These are phyloP conservation scores for Nannochloris sp. DNA, from an alignment of 139 green algal species.

Conservation along the genomic window DNA sequence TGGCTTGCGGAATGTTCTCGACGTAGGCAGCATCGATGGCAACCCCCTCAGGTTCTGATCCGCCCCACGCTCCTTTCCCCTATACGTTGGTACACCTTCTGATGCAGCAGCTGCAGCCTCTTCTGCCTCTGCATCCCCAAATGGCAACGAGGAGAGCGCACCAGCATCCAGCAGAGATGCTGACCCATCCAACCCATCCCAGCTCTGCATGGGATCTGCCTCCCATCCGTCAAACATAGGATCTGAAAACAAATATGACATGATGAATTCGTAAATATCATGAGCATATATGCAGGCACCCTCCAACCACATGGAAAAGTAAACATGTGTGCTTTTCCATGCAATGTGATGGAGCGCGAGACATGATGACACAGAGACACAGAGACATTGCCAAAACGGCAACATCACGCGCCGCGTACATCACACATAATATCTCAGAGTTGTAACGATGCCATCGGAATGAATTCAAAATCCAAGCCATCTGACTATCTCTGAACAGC, in stretches of 20 bases:
- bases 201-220: constrained; percentile 3
- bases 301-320: too few relatives aligned
- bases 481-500: constrained; percentile 22
- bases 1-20: constrained; percentile 1
- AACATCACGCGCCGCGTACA: neutral
- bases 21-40: neutral
- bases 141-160: neutral
- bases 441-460: constrained; percentile 27
- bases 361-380: neutral
- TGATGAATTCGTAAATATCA: too few relatives aligned
- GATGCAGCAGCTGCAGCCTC: constrained; percentile 1
- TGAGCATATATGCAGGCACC: too few relatives aligned
- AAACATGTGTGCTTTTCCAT: too few relatives aligned
- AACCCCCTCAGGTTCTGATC: neutral
- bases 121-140: neutral
- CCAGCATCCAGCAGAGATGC: neutral
- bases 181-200: constrained; percentile 2
- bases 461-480: constrained; percentile 7
- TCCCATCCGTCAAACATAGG: neutral
- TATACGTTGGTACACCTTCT: constrained; percentile 6
- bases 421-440: constrained; percentile 19
- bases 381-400: constrained; percentile 5
- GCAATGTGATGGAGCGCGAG: neutral
- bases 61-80: neutral
- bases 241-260: too few relatives aligned